These are phyloP conservation scores for Aspergillus mulundensis DNA, from an alignment of 495 filamentous ascomycete species.

Conservation along the genomic window DNA sequence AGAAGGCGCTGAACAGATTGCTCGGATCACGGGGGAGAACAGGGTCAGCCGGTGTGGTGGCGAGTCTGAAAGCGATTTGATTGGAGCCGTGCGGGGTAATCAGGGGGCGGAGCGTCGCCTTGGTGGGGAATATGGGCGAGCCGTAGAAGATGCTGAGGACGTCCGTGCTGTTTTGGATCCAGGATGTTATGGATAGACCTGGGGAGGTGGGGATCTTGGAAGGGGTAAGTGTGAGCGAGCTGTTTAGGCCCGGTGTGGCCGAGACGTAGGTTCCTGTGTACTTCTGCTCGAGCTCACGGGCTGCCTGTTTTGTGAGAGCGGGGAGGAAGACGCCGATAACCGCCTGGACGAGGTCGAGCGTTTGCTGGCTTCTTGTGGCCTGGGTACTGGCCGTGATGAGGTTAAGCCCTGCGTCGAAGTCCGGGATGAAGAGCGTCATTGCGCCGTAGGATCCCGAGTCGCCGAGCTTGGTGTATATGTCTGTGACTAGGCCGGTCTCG, in stretches of 20 bases:
- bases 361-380: neutral
- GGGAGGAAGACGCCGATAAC: constrained; percentile 12
- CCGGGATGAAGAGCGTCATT: constrained; percentile 33
- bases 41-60: neutral
- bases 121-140: too few relatives aligned
- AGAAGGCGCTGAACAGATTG: constrained; percentile 8
- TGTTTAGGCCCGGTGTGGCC: neutral
- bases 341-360: constrained; percentile 13
- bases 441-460: constrained; percentile 36
- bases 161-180: constrained; percentile 15
- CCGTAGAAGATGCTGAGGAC: neutral
- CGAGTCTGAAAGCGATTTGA: constrained; percentile 11
- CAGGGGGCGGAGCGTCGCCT: constrained; percentile 3
- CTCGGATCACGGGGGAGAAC: neutral
- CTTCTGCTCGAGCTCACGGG: constrained; percentile 4
- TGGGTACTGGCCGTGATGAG: constrained; percentile 27
- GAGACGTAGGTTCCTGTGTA: constrained; percentile 14
- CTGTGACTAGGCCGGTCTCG: constrained; percentile 23
- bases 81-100: neutral
- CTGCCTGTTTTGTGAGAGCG: constrained; percentile 10
- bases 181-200: constrained; percentile 8
- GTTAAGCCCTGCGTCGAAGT: constrained; percentile 39
- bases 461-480: constrained; percentile 44
- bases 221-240: constrained; percentile 4
- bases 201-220: neutral